Evolutionary conservation across 805 yeast genomes (phyloP), one percentile per base, ranked within the genome.

Genomic region (Candida yuanshanica): DNA sequence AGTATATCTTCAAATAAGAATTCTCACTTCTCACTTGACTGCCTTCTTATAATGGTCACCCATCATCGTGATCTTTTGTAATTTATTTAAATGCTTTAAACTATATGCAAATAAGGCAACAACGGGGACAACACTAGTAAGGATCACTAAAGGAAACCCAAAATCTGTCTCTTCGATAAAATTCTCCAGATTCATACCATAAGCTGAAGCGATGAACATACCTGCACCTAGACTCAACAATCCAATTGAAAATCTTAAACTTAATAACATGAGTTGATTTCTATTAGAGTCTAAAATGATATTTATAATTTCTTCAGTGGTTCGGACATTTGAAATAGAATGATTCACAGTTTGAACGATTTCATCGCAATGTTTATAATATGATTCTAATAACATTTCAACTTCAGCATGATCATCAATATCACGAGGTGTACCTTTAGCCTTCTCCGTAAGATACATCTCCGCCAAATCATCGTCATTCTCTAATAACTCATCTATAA

Each of bases 181-280:
- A 63, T 91, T 93, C 55, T 84, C 87, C 59, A 93, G 67, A 62
- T 93, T 93, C 99, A 93, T 93, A 26, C 99, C 99, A 61, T 90
- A 93, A 10, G 88, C 66, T 0, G 96, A 83, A 2, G 95, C 93
- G 13, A 87, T 59, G 49, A 85, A 86, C 35, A 95, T 66, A 1
- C 93, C 83, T 13, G 81, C 75, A 2, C 95, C 95, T 54, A 90
- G 67, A 4, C 95, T 82, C 26, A 93, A 65, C 42, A 95, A 70
- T 0, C 95, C 93, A 20, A 88, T 79, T 38, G 93, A 81, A 59
- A 88, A 87, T 51, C 83, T 74, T 42, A 93, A 68, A 4, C 95
- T 95, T 31, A 93, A 67, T 22, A 89, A 60, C 96, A 93, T 89
- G 45, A 93, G 70, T 50, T 91, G 88, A 62, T 93, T 93, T 62